Evolutionary conservation across 2,329 filamentous ascomycete species (phyloP), one percentile per base, ranked within the genome.

Genomic region (Tympanopsis confertula): DNA sequence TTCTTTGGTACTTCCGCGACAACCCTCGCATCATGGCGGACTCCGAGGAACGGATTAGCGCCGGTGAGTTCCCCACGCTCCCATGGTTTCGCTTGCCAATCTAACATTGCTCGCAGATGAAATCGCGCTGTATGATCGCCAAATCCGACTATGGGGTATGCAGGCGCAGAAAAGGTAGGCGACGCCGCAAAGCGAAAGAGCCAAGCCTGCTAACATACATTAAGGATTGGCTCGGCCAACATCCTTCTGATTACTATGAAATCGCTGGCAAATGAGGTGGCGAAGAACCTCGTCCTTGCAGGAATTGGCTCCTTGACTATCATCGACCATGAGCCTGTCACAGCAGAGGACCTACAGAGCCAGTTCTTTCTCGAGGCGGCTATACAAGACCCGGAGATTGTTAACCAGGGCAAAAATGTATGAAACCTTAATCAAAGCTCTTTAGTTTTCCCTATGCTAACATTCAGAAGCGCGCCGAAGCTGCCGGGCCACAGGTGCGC

Each of bases 131-230:
- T 81, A 81, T 50, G 76, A 81, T 55, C 65, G 76, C 30, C 76
- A 81, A 51, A 78, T 81, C 44, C 68, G 76, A 29, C 65, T 81
- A 2, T 81, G 76, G 76, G 76, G 76, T 29, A 69, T 79, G 13
- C 66, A 78, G 46, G 76, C 76, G 14, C 76, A 81, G 53, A 70
- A 80, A 53, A 72, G 70, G 69, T 71, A 52, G 51, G 55, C 40
- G 13, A n/a, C 5, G 14, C 22, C n/a, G 22, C 7, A n/a, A n/a
- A n/a, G n/a, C n/a, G n/a, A n/a, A n/a, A n/a, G n/a, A n/a, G n/a
- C n/a, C n/a, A 18, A 7, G 30, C 30, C 12, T 10, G 7, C n/a
- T 7, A 26, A 7, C 7, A 26, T 7, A 13, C 12, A 12, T 33
- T 17, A 12, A 33, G 30, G 17, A 10, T 33, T 10, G 10, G 30